Evolutionary conservation across 805 yeast genomes (phyloP), one percentile per base, ranked within the genome.

Genomic region (Kuraishia borneana): DNA sequence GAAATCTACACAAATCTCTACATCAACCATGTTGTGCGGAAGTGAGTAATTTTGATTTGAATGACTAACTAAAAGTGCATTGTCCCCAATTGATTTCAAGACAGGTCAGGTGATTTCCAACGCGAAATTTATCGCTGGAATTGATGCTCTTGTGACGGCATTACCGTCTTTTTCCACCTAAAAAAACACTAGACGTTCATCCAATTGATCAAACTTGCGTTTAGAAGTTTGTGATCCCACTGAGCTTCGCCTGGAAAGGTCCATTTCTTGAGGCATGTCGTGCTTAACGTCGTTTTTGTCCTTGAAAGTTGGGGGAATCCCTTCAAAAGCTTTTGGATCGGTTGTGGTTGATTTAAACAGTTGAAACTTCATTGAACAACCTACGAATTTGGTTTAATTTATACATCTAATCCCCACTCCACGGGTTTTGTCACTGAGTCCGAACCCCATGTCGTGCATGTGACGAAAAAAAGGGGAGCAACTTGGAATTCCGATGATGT

Each of bases 1-100:
- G 73, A 70, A 38, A 64, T 83, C 19, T 83, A 82, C 54, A 58
- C 70, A 8, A 62, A 66, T 17, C 56, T 74, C 21, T 83, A 73
- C 50, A 61, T 80, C 30, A 71, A 70, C 33, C 63, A 64, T 37
- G 74, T 83, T 9, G 80, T 73, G 16, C 66, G 70, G 48, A 83
- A 83, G 53, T 48, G 36, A 34, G 53, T 42, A 12, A 39, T 47
- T 49, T 10, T 47, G 54, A 27, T 47, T 18, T 19, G 14, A 5
- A 18, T 17, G 17, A 13, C 7, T 19, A 14, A 36, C 37, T 35
- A 36, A 33, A 30, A 54, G 54, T 39, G 70, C 74, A 8, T 48
- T 72, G 34, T 56, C 71, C 33, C 78, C 75, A 1, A 70, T 77
- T 6, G 85, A 78, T 46, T 77, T 72, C 47, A 44, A 56, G 21